A percentile compares a stretch with the other conserved stretches of the same genome.
phyloP scores from a whole-genome alignment of 176 grass and related monocot species.

The Otatea glauca region DNA sequence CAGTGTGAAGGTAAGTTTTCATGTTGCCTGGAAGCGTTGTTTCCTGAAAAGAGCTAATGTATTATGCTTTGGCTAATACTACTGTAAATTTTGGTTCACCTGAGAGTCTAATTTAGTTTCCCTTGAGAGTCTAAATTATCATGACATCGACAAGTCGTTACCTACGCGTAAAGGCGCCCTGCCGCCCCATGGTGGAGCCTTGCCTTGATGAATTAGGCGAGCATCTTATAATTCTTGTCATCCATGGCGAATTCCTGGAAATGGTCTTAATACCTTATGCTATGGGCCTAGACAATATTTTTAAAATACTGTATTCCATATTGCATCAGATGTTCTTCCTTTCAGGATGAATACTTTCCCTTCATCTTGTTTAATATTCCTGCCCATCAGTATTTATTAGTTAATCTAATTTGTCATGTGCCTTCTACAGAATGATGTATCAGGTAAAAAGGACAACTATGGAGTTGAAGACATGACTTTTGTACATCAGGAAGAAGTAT shows the following conservation, averaged over 20 bases:
- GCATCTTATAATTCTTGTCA: neutral
- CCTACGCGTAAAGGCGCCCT: neutral
- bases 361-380: conserved; percentile 19
- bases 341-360: neutral
- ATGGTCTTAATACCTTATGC: conserved; percentile 25
- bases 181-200: neutral
- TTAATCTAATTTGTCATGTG: neutral
- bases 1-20: neutral
- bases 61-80: neutral
- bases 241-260: neutral
- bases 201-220: neutral
- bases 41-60: neutral
- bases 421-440: conserved; percentile 67
- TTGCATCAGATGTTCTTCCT: conserved; percentile 24
- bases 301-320: neutral
- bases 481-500: conserved; percentile 77
- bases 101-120: conserved; percentile 6
- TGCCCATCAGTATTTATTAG: neutral
- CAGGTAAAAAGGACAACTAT: conserved; percentile 50
- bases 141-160: neutral
- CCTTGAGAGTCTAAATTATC: too few species aligned
- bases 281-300: conserved; percentile 1
- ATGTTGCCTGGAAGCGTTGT: neutral
- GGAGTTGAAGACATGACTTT: conserved; percentile 88
- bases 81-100: neutral